phyloP scores from a whole-genome alignment of 108 stramenopile genomes.

The Pelagomonas calceolata region DNA sequence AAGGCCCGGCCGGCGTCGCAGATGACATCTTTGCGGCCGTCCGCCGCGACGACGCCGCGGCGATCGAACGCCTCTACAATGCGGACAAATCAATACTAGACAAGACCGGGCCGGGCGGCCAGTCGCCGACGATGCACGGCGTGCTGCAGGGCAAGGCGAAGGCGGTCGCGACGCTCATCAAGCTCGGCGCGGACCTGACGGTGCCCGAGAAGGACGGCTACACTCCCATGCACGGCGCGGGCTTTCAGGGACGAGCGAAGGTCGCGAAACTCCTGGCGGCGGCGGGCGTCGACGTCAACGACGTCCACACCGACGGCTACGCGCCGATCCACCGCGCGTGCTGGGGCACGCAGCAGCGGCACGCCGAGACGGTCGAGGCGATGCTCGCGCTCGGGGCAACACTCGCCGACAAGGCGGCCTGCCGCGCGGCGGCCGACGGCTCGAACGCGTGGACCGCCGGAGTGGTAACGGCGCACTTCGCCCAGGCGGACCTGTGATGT shows the following conservation, averaged over 20 bases:
- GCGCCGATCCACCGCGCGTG: slow-evolving; percentile 2
- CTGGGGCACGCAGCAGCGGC: slow-evolving; percentile 5
- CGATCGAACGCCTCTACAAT: not conserved
- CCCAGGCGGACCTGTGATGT: too few species aligned
- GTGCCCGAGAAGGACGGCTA: slow-evolving; percentile 6
- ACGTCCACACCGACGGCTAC: slow-evolving; percentile 1
- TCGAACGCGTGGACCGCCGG: too few species aligned
- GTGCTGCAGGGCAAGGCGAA: not conserved
- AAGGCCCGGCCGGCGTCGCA: too few species aligned
- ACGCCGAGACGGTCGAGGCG: slow-evolving; percentile 2
- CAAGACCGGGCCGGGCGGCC: not conserved
- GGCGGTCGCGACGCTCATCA: not conserved
- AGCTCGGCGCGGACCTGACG: slow-evolving; percentile 2
- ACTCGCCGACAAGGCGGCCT: too few species aligned
- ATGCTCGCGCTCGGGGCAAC: not conserved
- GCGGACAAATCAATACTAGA: not conserved
- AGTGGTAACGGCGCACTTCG: too few species aligned
- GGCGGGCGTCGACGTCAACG: not conserved
- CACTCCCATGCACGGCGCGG: slow-evolving; percentile 11
- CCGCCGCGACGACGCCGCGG: not conserved
- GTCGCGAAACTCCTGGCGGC: not conserved
- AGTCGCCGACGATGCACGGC: slow-evolving; percentile 3
- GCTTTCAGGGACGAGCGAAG: slow-evolving; percentile 5
- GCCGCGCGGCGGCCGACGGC: too few species aligned
- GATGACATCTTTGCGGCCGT: too few species aligned